Percentiles rank a stretch among this genome's conserved stretches.
phyloP scores from a whole-genome alignment of 805 yeast species.

The Candida takata region DNA sequence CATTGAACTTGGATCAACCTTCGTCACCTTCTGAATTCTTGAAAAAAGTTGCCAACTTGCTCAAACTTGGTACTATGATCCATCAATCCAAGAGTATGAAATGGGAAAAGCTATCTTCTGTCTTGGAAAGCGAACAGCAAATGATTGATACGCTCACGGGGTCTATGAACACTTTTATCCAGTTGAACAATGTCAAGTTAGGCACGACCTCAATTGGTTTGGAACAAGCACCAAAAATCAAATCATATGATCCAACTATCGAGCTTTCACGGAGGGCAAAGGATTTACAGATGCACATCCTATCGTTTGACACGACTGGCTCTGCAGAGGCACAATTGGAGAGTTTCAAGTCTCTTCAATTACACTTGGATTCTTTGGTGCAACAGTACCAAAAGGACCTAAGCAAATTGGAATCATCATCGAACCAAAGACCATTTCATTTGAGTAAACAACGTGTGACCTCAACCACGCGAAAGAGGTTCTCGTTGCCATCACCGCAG shows the following conservation, averaged over 20 bases:
- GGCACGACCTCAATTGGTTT: background rate
- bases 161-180: constrained; percentile 4
- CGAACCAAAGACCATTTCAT: constrained; percentile 10
- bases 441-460: constrained; percentile 6
- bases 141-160: constrained; percentile 1
- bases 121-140: constrained; percentile 1
- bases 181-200: constrained; percentile 1
- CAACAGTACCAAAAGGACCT: constrained; percentile 9
- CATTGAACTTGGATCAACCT: constrained; percentile 24
- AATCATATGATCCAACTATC: constrained; percentile 5
- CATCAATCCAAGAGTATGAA: background rate
- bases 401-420: constrained; percentile 4
- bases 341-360: constrained; percentile 11
- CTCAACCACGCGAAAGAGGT: constrained; percentile 17
- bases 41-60: too few relatives aligned
- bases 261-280: constrained; percentile 8
- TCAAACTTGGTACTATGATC: too few relatives aligned
- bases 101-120: constrained; percentile 2
- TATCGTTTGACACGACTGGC: constrained; percentile 5
- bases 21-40: constrained; percentile 7
- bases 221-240: background rate
- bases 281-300: constrained; percentile 6
- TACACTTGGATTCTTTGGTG: constrained; percentile 5
- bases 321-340: constrained; percentile 7
- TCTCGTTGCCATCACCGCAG: constrained; percentile 14